A percentile compares a stretch with the other conserved stretches of the same genome.
phyloP scores from a whole-genome alignment of 2,329 filamentous ascomycete genomes.

The Fusarium sacchari region DNA sequence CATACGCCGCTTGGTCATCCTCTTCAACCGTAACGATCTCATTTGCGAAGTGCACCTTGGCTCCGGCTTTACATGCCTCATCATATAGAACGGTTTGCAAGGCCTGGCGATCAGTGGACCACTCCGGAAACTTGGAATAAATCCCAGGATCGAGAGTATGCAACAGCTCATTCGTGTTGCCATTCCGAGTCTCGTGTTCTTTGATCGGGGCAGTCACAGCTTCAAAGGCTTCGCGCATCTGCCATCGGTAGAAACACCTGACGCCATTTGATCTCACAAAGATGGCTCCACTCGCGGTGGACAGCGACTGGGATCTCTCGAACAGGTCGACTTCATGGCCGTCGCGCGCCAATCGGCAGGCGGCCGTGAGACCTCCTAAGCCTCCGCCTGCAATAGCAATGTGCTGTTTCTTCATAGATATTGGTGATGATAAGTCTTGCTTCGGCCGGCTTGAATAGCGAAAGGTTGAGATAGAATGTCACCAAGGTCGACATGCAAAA shows the following conservation, averaged over 20 bases:
- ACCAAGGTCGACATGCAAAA: fast-evolving
- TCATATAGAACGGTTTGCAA: background rate
- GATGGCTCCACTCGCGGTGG: background rate
- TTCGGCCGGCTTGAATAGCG: fast-evolving
- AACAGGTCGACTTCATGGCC: background rate
- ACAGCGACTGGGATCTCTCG: background rate
- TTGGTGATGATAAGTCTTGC: fast-evolving
- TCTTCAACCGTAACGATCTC: background rate
- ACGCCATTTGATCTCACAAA: constrained; percentile 1
- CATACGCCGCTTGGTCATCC: background rate
- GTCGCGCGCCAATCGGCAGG: background rate
- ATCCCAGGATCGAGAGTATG: background rate
- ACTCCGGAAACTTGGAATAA: background rate
- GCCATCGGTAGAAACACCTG: background rate
- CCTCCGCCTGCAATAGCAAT: constrained; percentile 1
- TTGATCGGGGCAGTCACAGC: background rate
- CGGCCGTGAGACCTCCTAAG: background rate
- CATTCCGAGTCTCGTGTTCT: background rate
- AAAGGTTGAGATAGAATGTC: fast-evolving
- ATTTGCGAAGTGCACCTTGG: background rate
- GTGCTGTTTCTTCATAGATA: background rate
- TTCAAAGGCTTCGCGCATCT: constrained; percentile 5
- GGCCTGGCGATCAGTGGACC: background rate
- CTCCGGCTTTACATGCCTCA: background rate
- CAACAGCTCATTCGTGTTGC: background rate